Percentiles rank a stretch among this genome's conserved stretches.
These are phyloP conservation scores for Pythium phragmiticola DNA, from an alignment of 352 stramenopile genomes.

Conservation along the genomic window DNA sequence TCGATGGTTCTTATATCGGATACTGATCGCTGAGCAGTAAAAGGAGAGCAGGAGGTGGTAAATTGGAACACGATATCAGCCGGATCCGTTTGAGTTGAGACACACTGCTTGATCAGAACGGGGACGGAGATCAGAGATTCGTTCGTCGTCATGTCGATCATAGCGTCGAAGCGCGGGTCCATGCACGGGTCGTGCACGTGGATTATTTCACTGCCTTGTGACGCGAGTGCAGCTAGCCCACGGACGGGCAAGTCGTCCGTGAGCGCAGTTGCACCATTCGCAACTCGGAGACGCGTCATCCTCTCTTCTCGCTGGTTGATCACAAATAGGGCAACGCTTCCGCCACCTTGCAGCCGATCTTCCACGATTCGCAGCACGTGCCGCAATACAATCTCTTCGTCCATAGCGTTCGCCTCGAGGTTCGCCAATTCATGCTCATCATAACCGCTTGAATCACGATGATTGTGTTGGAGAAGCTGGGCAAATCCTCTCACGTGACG, in stretches of 20 bases:
- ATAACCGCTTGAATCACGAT: neutral
- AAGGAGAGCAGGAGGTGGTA: neutral
- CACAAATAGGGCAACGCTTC: constrained; percentile 5
- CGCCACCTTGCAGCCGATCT: neutral
- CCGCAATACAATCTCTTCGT: neutral
- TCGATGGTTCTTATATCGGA: neutral
- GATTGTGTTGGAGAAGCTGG: neutral
- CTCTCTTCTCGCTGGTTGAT: neutral
- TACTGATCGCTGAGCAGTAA: neutral
- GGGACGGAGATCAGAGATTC: constrained; percentile 4
- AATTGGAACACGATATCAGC: neutral
- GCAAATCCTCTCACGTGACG: constrained; percentile 2
- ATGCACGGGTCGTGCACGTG: neutral
- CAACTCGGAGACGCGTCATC: neutral
- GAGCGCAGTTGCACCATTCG: neutral
- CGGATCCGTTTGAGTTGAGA: neutral
- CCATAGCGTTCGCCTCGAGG: neutral
- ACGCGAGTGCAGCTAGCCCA: constrained; percentile 7
- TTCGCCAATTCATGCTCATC: neutral
- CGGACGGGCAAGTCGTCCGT: neutral
- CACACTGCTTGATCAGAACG: neutral
- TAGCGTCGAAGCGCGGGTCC: constrained; percentile 3
- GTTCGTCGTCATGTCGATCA: constrained; percentile 3
- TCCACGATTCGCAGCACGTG: constrained; percentile 5
- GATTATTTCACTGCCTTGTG: neutral